These are phyloP conservation scores for Phaeomoniella chlamydospora DNA, from an alignment of 2,329 filamentous ascomycete genomes.

Conservation along the genomic window DNA sequence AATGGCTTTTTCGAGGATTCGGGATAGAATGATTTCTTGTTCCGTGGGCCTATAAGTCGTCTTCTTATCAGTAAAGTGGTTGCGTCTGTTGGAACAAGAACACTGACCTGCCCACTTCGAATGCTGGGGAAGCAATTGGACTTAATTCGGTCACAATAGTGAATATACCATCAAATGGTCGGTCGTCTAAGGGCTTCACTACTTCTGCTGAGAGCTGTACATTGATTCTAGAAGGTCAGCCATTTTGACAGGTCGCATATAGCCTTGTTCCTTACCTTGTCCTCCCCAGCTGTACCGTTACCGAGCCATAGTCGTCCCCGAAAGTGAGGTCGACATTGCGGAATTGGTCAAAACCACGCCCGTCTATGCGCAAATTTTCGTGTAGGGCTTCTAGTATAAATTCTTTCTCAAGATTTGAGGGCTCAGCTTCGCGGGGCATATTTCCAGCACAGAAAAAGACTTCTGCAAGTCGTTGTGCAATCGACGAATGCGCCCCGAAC, in stretches of 20 bases:
- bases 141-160: conserved; percentile 82
- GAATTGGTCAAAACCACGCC: conserved; percentile 66
- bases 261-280: conserved; percentile 49
- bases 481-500: not conserved
- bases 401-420: conserved; percentile 73
- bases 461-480: not conserved
- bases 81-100: conserved; percentile 2
- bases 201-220: conserved; percentile 82
- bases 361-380: conserved; percentile 71
- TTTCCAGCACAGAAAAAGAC: conserved; percentile 6
- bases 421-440: conserved; percentile 88
- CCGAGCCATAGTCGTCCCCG: conserved; percentile 81
- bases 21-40: conserved; percentile 70
- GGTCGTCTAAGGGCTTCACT: conserved; percentile 68
- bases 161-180: conserved; percentile 91
- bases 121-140: conserved; percentile 80
- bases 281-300: conserved; percentile 76
- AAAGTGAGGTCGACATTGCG: conserved; percentile 65
- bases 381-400: conserved; percentile 75
- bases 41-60: conserved; percentile 51
- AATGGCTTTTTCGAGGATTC: conserved; percentile 84
- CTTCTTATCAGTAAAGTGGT: too few relatives aligned
- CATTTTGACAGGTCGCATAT: conserved; percentile 3
- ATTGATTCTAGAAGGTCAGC: conserved; percentile 60
- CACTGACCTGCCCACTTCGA: conserved; percentile 62